phyloP scores from a whole-genome alignment of 495 filamentous ascomycete genomes.

The Annulohypoxylon bovei region DNA sequence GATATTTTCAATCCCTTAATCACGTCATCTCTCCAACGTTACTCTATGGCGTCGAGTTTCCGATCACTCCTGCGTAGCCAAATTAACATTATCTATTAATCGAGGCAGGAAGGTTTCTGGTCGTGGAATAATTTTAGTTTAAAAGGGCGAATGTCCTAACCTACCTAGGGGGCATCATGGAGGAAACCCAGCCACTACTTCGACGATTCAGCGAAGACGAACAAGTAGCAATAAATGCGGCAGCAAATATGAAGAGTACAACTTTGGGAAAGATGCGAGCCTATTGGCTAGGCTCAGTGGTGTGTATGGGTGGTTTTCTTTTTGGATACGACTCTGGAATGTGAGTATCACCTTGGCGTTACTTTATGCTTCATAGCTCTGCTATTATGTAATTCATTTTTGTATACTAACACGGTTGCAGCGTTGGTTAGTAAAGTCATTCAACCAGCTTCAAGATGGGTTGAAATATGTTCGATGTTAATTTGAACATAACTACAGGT shows the following conservation, averaged over 20 bases:
- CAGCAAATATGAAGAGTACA: conserved; percentile 47
- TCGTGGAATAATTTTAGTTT: background rate
- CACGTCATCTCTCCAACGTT: conserved; percentile 19
- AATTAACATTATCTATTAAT: background rate
- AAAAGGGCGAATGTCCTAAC: conserved; percentile 1
- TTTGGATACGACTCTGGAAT: conserved; percentile 54
- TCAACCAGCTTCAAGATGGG: background rate
- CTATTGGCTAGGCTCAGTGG: conserved; percentile 64
- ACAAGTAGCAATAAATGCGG: conserved; percentile 44
- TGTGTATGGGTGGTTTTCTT: conserved; percentile 54
- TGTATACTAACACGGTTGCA: conserved; percentile 14
- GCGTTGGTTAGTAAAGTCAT: conserved; percentile 36
- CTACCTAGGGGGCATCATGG: conserved; percentile 27
- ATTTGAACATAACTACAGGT: conserved; percentile 41
- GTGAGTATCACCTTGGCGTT: conserved; percentile 37
- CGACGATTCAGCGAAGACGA: conserved; percentile 46
- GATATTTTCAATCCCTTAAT: background rate
- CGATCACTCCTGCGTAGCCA: background rate
- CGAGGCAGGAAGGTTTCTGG: background rate
- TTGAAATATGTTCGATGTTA: background rate
- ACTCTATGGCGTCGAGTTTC: background rate
- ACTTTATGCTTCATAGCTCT: background rate
- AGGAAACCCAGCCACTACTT: conserved; percentile 29
- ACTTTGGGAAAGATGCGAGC: conserved; percentile 55
- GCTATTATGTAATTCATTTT: background rate